phyloP scores from a whole-genome alignment of 371 early-diverging fungal species.

The Coemansia linderi region DNA sequence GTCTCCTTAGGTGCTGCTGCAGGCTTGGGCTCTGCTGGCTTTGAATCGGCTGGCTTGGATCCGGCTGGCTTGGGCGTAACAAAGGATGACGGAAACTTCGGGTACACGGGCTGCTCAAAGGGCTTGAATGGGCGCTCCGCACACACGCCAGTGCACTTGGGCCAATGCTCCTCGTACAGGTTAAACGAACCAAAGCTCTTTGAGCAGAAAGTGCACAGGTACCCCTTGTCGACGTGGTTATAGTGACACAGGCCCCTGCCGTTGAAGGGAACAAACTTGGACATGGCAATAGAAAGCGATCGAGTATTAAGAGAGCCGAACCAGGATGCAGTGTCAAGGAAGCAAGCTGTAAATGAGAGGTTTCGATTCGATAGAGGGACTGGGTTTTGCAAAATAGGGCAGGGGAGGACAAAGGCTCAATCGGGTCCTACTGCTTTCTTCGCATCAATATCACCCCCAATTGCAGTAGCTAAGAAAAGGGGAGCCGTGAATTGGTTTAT shows the following conservation, averaged over 20 bases:
- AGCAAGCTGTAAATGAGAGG: neutral
- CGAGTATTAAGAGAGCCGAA: neutral
- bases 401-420: neutral
- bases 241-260: conserved; percentile 42
- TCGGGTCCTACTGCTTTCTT: neutral
- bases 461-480: conserved; percentile 1
- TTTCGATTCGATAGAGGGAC: neutral
- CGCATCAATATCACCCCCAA: neutral
- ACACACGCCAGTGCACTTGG: conserved; percentile 47
- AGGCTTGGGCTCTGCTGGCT: neutral
- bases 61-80: neutral
- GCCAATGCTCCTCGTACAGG: conserved; percentile 45
- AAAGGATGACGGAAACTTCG: conserved; percentile 29
- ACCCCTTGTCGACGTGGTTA: conserved; percentile 21
- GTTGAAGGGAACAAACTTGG: conserved; percentile 42
- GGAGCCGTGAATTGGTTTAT: neutral
- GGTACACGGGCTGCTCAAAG: conserved; percentile 28
- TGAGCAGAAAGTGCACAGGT: conserved; percentile 31
- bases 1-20: neutral
- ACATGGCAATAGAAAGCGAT: conserved; percentile 15
- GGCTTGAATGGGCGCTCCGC: conserved; percentile 31
- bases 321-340: neutral
- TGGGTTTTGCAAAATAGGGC: neutral
- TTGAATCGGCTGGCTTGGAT: neutral
- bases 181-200: conserved; percentile 28